Conservation (phyloP, 306 rosid species). For the Quercus berberidifolia region DNA sequence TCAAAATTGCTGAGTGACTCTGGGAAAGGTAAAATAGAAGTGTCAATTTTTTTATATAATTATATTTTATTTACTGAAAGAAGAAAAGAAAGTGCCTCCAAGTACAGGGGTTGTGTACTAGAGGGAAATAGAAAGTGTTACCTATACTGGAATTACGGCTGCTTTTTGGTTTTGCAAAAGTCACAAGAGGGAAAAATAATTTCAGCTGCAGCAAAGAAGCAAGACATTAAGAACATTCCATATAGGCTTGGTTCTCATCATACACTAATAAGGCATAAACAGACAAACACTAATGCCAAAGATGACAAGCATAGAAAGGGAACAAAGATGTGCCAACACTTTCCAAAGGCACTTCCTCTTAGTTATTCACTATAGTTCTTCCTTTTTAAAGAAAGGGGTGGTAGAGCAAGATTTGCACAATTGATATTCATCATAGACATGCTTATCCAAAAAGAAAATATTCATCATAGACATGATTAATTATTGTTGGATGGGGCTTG, state of each 20-base stretch:
- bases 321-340: conserved; percentile 11
- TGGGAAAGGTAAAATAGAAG: conserved; percentile 11
- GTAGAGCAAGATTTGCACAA: too few species aligned
- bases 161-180: conserved; percentile 93
- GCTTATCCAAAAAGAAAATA: too few species aligned
- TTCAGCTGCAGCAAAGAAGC: conserved; percentile 72
- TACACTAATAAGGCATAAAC: not conserved
- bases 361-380: too few species aligned
- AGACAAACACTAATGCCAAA: not conserved
- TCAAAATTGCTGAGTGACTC: conserved; percentile 1
- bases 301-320: not conserved
- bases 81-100: too few species aligned
- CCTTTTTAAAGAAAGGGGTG: too few species aligned
- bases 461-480: not conserved
- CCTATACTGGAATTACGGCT: conserved; percentile 93
- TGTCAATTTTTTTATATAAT: conserved; percentile 26
- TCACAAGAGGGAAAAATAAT: conserved; percentile 83
- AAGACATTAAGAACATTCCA: not conserved
- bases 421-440: not conserved
- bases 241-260: conserved; percentile 14
- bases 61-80: too few species aligned
- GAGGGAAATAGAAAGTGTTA: conserved; percentile 21
- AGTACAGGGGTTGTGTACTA: too few species aligned
- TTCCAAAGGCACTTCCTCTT: not conserved
- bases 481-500: not conserved